Evolutionary conservation across 805 yeast genomes (phyloP).

Genomic region (Priceomyces haplophilus): DNA sequence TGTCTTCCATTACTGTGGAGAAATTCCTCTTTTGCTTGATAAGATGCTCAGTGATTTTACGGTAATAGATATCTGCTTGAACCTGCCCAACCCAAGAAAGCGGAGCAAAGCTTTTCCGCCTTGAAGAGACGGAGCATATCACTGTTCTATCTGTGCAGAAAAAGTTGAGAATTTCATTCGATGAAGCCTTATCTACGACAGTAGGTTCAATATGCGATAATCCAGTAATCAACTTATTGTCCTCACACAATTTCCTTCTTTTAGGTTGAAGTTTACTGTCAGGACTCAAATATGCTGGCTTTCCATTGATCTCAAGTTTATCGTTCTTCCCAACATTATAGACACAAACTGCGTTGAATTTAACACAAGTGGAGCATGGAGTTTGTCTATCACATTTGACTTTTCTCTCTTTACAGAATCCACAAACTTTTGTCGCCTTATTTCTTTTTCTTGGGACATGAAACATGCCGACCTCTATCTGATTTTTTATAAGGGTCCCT

Average conservation of each 20-base stretch:
- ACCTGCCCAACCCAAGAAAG: constrained; percentile 29
- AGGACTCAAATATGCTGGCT: too few relatives aligned
- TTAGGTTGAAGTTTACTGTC: too few relatives aligned
- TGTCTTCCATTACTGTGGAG: neutral
- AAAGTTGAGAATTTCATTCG: constrained; percentile 16
- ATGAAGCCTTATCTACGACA: too few relatives aligned
- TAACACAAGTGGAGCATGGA: constrained; percentile 36
- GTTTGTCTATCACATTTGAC: constrained; percentile 35
- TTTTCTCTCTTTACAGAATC: constrained; percentile 33
- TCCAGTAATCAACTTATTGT: too few relatives aligned
- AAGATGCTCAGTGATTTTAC: neutral
- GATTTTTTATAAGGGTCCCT: too few relatives aligned
- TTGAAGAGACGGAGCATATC: constrained; percentile 19
- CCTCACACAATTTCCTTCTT: too few relatives aligned
- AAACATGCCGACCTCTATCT: too few relatives aligned
- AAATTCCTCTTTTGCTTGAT: neutral
- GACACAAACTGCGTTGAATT: constrained; percentile 11
- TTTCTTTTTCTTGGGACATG: constrained; percentile 15
- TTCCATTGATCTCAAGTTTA: too few relatives aligned
- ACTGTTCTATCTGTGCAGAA: constrained; percentile 21
- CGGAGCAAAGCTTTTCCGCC: constrained; percentile 30
- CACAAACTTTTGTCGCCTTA: constrained; percentile 32
- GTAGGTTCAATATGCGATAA: too few relatives aligned
- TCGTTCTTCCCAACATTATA: too few relatives aligned
- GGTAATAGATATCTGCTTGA: constrained; percentile 22